Base-by-base conservation (phyloP, 352 stramenopile genomes). In the Phytophthora foliorum region DNA sequence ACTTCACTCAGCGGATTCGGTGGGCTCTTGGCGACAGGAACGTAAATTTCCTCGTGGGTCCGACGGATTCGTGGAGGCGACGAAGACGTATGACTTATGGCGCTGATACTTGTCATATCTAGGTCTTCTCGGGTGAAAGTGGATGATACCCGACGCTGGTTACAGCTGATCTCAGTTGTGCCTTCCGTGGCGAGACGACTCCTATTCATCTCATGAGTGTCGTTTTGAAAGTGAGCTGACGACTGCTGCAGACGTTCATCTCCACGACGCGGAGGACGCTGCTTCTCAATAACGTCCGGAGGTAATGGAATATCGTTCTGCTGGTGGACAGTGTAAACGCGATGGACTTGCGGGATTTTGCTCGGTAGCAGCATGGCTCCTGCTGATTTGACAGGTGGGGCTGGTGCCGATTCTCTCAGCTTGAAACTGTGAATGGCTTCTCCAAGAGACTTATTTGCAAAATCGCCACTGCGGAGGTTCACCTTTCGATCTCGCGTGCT, bases 381-480 rank as follows among this genome's bases (percentile, higher is more conserved):
- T 24, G 39, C 8, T 54, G 24, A 10, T 36, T 61, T 63, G 2
- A 36, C 10, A 32, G 31, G 53, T 39, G 32, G 19, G 21, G 5
- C 19, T 42, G 31, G 6, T 3, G 16, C 27, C 21, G 64, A 65
- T 19, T 88, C 66, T 24, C 82, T 77, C 3, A 94, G 62, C 8
- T 72, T 75, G 41, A 91, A 92, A 16, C 49, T 65, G 16, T 81
- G 53, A 31, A 92, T 80, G 2, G 86, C 82, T 67, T 94, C 81
- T 6, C 80, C 68, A 14, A 92, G 72, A 14, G 79, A 87, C 65
- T 81, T 86, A 52, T 91, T 91, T 3, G 61, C 74, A 53, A 94
- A 92, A n/a, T 94, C 77, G 21, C 79, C 86, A 48, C 69, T 81
- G 2, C 86, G 81, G 46, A 82, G 48, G 32, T 61, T 62, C 27